Percentiles rank a stretch among this genome's conserved stretches.
Evolutionary conservation across 1,284 basidiomycete species (phyloP).

Genomic region (Cutaneotrichosporon mucoides): DNA sequence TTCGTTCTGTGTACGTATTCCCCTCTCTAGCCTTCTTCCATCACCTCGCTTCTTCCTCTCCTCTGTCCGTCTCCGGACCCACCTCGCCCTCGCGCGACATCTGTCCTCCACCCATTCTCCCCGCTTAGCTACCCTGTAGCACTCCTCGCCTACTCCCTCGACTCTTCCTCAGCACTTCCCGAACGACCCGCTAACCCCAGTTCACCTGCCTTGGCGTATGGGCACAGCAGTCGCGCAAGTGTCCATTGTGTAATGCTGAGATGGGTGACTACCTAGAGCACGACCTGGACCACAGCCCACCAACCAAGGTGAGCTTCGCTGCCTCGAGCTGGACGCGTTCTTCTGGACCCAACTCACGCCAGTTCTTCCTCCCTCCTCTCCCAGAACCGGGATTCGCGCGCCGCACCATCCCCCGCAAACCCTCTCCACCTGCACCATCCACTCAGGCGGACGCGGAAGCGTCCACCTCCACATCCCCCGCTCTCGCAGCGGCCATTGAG

Average conservation of each 20-base stretch:
- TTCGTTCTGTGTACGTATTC: slow-evolving; percentile 57
- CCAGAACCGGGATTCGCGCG: slow-evolving; percentile 16
- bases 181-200: slow-evolving; percentile 40
- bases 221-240: slow-evolving; percentile 62
- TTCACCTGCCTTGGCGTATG: slow-evolving; percentile 80
- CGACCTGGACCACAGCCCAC: slow-evolving; percentile 47
- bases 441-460: neutral
- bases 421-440: no score
- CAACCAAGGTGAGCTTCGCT: slow-evolving; percentile 36
- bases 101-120: no score
- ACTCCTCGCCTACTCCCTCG: no score
- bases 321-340: slow-evolving; percentile 1
- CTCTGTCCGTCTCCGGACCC: no score
- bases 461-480: no score
- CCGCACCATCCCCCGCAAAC: no score
- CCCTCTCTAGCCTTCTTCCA: no score
- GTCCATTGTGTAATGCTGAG: slow-evolving; percentile 72
- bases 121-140: no score
- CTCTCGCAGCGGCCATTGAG: slow-evolving; percentile 38
- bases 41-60: neutral
- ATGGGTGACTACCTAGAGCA: slow-evolving; percentile 77
- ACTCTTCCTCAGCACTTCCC: no score
- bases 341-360: neutral
- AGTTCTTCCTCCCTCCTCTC: slow-evolving; percentile 70
- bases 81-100: no score